Base-by-base conservation (phyloP, 2,329 filamentous ascomycete species). In the Endoconidiophora polonica region DNA sequence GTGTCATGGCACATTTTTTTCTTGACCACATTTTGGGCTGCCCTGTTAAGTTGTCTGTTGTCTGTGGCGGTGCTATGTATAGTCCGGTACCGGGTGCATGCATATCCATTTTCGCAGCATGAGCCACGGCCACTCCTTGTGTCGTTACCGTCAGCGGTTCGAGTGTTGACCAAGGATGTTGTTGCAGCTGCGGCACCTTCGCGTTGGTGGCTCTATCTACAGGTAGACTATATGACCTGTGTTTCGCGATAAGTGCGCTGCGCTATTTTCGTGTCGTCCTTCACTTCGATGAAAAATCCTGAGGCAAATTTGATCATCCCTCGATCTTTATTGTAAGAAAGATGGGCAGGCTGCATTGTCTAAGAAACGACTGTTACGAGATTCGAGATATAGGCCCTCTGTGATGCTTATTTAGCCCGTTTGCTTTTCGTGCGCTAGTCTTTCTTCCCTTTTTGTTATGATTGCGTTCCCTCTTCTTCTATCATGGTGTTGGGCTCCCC, bases 121-220 rank as follows among this genome's bases (percentile, higher is more conserved):
- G 42, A 29, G 57, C 55, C 39, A 16, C 20, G 26, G 29, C 20
- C 48, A 16, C 39, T 53, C 18, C 20, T 47, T 24, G 48, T 33
- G 20, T 46, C 38, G 18, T 37, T 53, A 33, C 40, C 48, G 6
- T 9, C n/a, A 37, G 52, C 48, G 12, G 12, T 50, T 4, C n/a
- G 41, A 14, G 42, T 37, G 20, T 18, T 53, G 54, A 54, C 54
- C 53, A 54, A 56, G 29, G 51, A 59, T 57, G 55, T 55, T 39
- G 20, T 23, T 5, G 39, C 14, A 14, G 37, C 38, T 23, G 53
- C 53, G 54, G 54, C 57, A 33, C 12, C 29, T 5, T 9, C 3
- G 29, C 29, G 9, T 33, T 33, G 29, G 29, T 33, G 7, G 4
- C 29, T 33, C 29, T 33, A 33, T 10, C 29, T 9, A 9, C 29